Percentiles rank a stretch among this genome's conserved stretches.
phyloP scores from a whole-genome alignment of 345 rosid genomes.

The Citrus unshiu region DNA sequence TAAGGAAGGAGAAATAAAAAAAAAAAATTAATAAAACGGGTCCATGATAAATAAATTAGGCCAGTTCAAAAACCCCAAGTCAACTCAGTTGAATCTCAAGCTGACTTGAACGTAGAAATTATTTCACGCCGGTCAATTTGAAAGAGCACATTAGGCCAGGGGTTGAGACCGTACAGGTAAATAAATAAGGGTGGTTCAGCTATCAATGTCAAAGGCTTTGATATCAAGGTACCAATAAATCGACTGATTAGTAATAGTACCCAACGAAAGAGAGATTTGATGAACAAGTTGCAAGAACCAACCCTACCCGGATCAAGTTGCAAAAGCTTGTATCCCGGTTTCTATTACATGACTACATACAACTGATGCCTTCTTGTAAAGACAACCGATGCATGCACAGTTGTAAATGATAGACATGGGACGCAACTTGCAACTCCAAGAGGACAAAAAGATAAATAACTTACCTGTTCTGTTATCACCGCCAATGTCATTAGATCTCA shows the following conservation, averaged over 20 bases:
- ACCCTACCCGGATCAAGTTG: slow-evolving; percentile 14
- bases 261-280: neutral
- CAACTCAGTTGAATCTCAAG: neutral
- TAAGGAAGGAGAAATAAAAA: too few relatives aligned
- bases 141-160: neutral
- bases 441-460: neutral
- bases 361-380: neutral
- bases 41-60: too few relatives aligned
- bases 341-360: slow-evolving; percentile 10
- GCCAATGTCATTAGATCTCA: neutral
- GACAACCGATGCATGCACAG: neutral
- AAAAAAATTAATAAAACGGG: too few relatives aligned
- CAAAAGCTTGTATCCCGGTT: slow-evolving; percentile 1
- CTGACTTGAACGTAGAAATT: neutral
- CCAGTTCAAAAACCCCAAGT: neutral
- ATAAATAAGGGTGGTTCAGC: neutral
- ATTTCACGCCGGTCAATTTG: too few relatives aligned
- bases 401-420: neutral
- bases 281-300: slow-evolving; percentile 24
- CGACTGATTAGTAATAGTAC: neutral
- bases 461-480: neutral
- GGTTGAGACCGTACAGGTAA: neutral
- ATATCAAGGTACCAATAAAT: neutral
- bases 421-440: slow-evolving; percentile 11
- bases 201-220: neutral